phyloP scores from a whole-genome alignment of 1,284 basidiomycete genomes.

The Somion occarium region DNA sequence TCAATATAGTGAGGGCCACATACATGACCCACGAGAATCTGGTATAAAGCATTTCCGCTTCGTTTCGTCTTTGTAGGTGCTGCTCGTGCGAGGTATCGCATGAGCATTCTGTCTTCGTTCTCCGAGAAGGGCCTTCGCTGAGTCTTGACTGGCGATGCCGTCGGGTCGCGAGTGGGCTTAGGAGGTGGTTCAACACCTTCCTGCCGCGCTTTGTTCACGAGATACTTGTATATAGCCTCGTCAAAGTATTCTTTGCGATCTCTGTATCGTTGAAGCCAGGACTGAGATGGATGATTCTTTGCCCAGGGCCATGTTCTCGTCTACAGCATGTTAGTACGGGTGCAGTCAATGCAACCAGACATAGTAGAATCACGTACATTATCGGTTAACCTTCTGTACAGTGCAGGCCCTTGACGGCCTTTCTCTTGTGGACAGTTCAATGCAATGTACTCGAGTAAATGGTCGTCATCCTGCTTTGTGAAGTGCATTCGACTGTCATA shows the following conservation, averaged over 20 bases:
- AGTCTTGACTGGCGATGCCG: not conserved
- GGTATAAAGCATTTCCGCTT: not conserved
- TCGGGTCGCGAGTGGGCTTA: not conserved
- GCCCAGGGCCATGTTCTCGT: slow-evolving; percentile 40
- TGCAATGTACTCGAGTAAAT: slow-evolving; percentile 39
- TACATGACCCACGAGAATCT: not conserved
- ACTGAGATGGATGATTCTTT: not conserved
- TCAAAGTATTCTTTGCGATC: not conserved
- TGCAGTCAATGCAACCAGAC: not conserved
- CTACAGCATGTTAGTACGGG: slow-evolving; percentile 9
- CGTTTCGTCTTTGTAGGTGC: not conserved
- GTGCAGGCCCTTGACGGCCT: slow-evolving; percentile 37
- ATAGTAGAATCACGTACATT: slow-evolving; percentile 26
- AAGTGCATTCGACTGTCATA: slow-evolving; percentile 20
- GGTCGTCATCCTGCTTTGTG: slow-evolving; percentile 33
- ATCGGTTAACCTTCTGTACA: slow-evolving; percentile 37
- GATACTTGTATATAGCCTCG: not conserved
- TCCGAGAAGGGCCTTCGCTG: not conserved
- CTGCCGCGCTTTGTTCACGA: not conserved
- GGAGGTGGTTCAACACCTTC: not conserved
- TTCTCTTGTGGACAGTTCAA: slow-evolving; percentile 26
- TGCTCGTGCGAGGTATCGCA: not conserved
- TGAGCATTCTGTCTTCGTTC: not conserved
- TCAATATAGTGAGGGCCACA: not conserved
- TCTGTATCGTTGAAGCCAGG: not conserved